Evolutionary conservation across 176 grass and related monocot genomes (phyloP), one percentile per base, ranked within the genome.

Genomic region (Rhynchospora tenuis): DNA sequence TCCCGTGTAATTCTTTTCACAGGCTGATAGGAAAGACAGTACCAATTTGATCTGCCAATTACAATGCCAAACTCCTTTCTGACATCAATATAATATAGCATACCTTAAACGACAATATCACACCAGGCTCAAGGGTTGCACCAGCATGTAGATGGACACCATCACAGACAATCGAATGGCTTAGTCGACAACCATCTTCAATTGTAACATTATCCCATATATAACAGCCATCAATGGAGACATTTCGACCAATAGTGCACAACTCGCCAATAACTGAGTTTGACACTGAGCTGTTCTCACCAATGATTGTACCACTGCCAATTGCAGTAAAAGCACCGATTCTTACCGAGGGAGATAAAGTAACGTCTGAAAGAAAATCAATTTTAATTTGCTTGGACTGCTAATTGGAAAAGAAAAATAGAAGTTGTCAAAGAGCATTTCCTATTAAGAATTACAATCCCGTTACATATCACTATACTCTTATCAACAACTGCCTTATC

Each of bases 171-270:
- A n/a, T n/a, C n/a, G n/a, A n/a, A n/a, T n/a, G n/a, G n/a, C n/a
- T n/a, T n/a, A n/a, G n/a, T n/a, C n/a, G n/a, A n/a, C n/a, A n/a
- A n/a, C n/a, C n/a, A n/a, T n/a, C n/a, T n/a, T n/a, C n/a, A n/a
- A n/a, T n/a, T n/a, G 88, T 78, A 59, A 95, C 96, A 89, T 91
- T 89, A 74, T 91, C 88, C 96, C 96, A 99, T 78, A 99, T 86
- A 62, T 93, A 93, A 77, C 89, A 93, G 7, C 89, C 86, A 7
- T 95, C 71, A 84, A 95, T 91, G 50, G 80, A 74, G 73, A 95
- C 89, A 29, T 99, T 88, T 82, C 85, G 82, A 15, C 93, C 96
- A 82, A 99, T 93, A 78, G 28, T 86, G 77, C 93, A 99, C 55
- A 83, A 80, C 66, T 88, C 48, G 13, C 96, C 96, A 48, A 99